phyloP scores from a whole-genome alignment of 2,329 filamentous ascomycete genomes.

The Fusarium clavum region DNA sequence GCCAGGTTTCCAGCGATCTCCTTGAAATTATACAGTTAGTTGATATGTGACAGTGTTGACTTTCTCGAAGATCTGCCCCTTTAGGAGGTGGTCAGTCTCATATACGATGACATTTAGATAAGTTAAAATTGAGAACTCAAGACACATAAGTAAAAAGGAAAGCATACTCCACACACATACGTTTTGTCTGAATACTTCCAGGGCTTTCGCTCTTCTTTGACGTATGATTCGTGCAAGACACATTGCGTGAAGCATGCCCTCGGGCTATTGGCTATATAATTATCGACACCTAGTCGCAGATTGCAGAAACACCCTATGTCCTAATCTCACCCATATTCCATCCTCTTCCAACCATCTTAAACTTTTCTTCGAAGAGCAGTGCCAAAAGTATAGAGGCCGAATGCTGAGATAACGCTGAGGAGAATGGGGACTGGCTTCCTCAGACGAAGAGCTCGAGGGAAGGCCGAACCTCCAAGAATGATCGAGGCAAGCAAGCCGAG shows the following conservation, averaged over 20 bases:
- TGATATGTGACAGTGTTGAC: not conserved
- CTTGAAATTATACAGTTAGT: not conserved
- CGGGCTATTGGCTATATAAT: not conserved
- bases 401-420: conserved; percentile 81
- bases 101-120: not conserved
- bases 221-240: not conserved
- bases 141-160: not conserved
- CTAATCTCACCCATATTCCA: not conserved
- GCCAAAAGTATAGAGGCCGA: conserved; percentile 84
- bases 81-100: too few species aligned
- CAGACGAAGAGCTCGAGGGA: conserved; percentile 86
- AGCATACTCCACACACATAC: not conserved
- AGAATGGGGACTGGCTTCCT: conserved; percentile 86
- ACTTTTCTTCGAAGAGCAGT: conserved; percentile 67
- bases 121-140: not conserved
- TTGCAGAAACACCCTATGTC: not conserved
- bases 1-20: not conserved
- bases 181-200: not conserved
- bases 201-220: not conserved
- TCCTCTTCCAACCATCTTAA: not conserved
- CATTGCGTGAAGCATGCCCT: not conserved
- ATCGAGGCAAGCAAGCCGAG: conserved; percentile 87
- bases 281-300: not conserved
- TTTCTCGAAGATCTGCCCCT: too few species aligned
- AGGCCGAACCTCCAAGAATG: conserved; percentile 84